Evolutionary conservation across 805 yeast species (phyloP).

Genomic region (Sugiyamaella marilandica): DNA sequence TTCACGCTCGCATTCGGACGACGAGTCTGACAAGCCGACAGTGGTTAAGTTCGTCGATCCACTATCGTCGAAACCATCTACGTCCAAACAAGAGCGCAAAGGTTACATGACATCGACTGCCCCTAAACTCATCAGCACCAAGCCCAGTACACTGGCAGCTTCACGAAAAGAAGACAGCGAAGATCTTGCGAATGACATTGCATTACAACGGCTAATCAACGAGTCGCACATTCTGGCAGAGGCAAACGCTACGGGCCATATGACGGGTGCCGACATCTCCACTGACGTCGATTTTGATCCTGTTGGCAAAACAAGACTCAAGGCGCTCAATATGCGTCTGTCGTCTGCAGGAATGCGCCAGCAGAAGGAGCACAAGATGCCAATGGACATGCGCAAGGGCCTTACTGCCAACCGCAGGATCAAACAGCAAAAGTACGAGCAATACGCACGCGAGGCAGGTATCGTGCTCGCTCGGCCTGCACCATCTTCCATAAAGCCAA

Average conservation of each 20-base stretch:
- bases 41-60: conserved; percentile 33
- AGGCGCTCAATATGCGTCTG: conserved; percentile 34
- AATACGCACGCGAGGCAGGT: conserved; percentile 85
- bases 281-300: conserved; percentile 31
- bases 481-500: conserved; percentile 29
- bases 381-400: conserved; percentile 84
- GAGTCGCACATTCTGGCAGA: conserved; percentile 60
- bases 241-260: conserved; percentile 25
- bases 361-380: conserved; percentile 64
- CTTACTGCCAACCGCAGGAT: conserved; percentile 56
- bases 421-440: conserved; percentile 51
- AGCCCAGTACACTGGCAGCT: not conserved
- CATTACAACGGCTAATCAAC: conserved; percentile 57
- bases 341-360: conserved; percentile 19
- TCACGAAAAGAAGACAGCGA: conserved; percentile 26
- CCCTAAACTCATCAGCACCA: conserved; percentile 25
- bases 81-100: conserved; percentile 25
- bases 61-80: conserved; percentile 11
- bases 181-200: conserved; percentile 60
- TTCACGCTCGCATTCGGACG: not conserved
- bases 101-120: conserved; percentile 25
- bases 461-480: conserved; percentile 62
- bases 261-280: conserved; percentile 33
- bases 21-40: conserved; percentile 24
- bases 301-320: conserved; percentile 36